Evolutionary conservation across 768 basidiomycete genomes (phyloP).

Genomic region (Trametes coccinea): DNA sequence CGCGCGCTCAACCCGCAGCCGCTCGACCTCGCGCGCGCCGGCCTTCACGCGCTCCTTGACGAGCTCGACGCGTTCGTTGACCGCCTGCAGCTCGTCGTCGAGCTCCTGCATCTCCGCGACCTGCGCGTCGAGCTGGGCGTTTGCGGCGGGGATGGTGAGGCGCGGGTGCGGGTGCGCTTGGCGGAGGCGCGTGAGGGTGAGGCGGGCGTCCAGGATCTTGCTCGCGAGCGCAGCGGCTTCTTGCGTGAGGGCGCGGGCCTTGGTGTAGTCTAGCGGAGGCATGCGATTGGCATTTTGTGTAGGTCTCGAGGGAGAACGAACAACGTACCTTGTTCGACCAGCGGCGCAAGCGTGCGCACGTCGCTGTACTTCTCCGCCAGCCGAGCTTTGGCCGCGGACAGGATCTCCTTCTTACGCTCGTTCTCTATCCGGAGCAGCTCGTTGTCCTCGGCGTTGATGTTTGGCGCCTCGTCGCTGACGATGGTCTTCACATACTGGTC

Average conservation of each 20-base stretch:
- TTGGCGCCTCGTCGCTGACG: constrained; percentile 81
- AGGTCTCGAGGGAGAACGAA: not conserved
- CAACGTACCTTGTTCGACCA: constrained; percentile 63
- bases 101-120: constrained; percentile 79
- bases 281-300: not conserved
- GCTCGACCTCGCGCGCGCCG: constrained; percentile 56
- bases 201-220: constrained; percentile 80
- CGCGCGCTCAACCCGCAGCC: constrained; percentile 56
- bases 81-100: constrained; percentile 59
- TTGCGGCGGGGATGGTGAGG: constrained; percentile 73
- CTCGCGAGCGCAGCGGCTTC: constrained; percentile 64
- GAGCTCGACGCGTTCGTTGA: constrained; percentile 50
- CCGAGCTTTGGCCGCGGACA: constrained; percentile 64
- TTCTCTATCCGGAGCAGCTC: constrained; percentile 60
- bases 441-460: constrained; percentile 80
- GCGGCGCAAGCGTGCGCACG: constrained; percentile 60
- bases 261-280: constrained; percentile 54
- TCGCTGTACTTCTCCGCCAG: constrained; percentile 64
- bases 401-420: constrained; percentile 65
- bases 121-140: constrained; percentile 71
- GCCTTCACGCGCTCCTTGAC: constrained; percentile 65
- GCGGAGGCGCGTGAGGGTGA: constrained; percentile 76
- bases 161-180: constrained; percentile 81
- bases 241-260: constrained; percentile 50
- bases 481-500: constrained; percentile 86